These are phyloP conservation scores for Saitozyma podzolica DNA, from an alignment of 768 basidiomycete species.

Conservation along the genomic window DNA sequence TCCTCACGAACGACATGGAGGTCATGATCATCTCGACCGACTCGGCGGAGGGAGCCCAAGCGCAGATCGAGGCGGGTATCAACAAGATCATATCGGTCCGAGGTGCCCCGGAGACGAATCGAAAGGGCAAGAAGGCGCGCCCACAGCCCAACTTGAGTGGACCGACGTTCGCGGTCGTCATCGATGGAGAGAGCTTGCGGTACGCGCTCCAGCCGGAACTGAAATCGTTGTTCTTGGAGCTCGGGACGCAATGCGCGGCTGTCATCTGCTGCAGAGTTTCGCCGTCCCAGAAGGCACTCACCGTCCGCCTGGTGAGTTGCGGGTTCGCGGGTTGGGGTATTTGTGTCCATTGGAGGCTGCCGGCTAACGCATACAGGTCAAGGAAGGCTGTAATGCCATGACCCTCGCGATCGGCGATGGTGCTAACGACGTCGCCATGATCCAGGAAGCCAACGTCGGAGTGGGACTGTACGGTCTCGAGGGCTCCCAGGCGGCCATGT, in stretches of 20 bases:
- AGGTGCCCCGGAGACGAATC: constrained; percentile 62
- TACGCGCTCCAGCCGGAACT: constrained; percentile 74
- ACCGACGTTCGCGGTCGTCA: constrained; percentile 86
- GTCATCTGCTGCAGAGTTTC: constrained; percentile 98
- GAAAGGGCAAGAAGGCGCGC: constrained; percentile 13
- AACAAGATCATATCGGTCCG: constrained; percentile 89
- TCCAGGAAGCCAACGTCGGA: constrained; percentile 98
- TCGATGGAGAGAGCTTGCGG: constrained; percentile 88
- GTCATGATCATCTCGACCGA: constrained; percentile 95
- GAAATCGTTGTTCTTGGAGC: constrained; percentile 82
- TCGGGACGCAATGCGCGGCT: constrained; percentile 94
- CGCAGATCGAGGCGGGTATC: constrained; percentile 85
- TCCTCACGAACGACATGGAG: constrained; percentile 92
- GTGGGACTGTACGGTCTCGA: constrained; percentile 91
- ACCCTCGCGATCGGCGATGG: constrained; percentile 90
- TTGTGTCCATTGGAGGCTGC: constrained; percentile 5
- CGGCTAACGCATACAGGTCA: constrained; percentile 62
- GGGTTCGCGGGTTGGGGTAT: constrained; percentile 13
- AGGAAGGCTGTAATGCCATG: constrained; percentile 94
- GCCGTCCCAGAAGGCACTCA: constrained; percentile 96
- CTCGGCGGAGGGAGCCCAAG: constrained; percentile 67
- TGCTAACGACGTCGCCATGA: constrained; percentile 99
- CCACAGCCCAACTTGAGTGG: constrained; percentile 42
- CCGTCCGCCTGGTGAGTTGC: constrained; percentile 73
- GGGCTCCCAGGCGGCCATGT: constrained; percentile 98